phyloP scores from a whole-genome alignment of 176 grass and related monocot genomes.

The Cenchrus americanus region DNA sequence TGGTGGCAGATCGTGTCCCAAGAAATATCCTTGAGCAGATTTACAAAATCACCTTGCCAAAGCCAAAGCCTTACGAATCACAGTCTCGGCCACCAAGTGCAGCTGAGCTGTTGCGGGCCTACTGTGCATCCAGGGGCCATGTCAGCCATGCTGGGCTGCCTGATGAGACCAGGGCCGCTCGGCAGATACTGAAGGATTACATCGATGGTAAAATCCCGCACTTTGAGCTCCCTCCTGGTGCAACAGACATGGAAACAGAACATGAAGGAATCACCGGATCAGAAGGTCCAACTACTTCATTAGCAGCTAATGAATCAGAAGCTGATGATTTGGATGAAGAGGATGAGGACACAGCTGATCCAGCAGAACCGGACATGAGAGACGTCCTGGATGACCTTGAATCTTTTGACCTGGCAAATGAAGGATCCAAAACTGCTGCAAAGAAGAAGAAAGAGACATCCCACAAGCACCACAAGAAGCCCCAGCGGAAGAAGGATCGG shows the following conservation, averaged over 20 bases:
- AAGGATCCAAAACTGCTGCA: slow-evolving; percentile 23
- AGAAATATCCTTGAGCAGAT: slow-evolving; percentile 59
- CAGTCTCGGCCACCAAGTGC: slow-evolving; percentile 66
- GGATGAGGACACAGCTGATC: slow-evolving; percentile 1
- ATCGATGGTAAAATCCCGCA: slow-evolving; percentile 94
- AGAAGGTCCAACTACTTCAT: slow-evolving; percentile 31
- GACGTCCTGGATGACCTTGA: slow-evolving; percentile 56
- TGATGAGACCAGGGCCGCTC: slow-evolving; percentile 77
- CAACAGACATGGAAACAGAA: background rate
- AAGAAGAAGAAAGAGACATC: slow-evolving; percentile 50
- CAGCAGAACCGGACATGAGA: slow-evolving; percentile 40
- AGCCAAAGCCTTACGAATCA: slow-evolving; percentile 69
- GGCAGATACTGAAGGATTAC: slow-evolving; percentile 91
- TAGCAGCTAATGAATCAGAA: slow-evolving; percentile 30
- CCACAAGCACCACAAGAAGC: slow-evolving; percentile 64
- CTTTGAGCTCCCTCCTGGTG: slow-evolving; percentile 73
- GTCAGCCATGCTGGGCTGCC: slow-evolving; percentile 78
- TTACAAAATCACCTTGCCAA: slow-evolving; percentile 81
- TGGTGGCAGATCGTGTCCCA: slow-evolving; percentile 75
- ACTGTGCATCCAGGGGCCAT: slow-evolving; percentile 80
- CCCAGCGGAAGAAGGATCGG: slow-evolving; percentile 78
- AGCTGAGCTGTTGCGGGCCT: slow-evolving; percentile 70
- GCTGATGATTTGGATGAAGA: background rate
- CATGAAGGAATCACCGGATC: background rate
- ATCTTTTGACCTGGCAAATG: slow-evolving; percentile 57